Percentiles rank a stretch among this genome's conserved stretches.
These are phyloP conservation scores for Zea luxurians DNA, from an alignment of 176 grass and related monocot species.

Conservation along the genomic window DNA sequence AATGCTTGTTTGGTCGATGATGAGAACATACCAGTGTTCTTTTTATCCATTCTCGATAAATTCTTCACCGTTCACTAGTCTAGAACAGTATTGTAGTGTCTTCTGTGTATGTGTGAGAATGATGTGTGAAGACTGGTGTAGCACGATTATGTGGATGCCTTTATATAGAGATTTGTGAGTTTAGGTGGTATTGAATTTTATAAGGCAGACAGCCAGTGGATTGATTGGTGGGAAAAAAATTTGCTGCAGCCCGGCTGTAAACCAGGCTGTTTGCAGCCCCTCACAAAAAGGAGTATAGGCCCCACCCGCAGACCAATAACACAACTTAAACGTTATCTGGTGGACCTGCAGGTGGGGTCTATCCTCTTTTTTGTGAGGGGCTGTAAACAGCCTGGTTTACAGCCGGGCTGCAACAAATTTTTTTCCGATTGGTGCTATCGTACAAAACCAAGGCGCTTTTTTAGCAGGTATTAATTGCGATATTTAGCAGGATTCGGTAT, in stretches of 20 bases:
- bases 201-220: background rate
- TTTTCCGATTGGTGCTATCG: background rate
- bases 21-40: background rate
- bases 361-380: no score
- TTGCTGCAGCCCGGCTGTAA: background rate
- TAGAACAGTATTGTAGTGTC: background rate
- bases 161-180: conserved; percentile 19
- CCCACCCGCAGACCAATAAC: background rate
- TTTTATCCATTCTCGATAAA: background rate
- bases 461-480: background rate
- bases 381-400: no score
- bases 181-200: background rate
- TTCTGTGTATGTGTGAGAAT: background rate
- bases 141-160: background rate
- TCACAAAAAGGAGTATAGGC: background rate
- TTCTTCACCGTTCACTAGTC: background rate
- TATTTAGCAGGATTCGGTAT: background rate
- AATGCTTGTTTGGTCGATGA: background rate
- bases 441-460: conserved; percentile 15
- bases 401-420: no score
- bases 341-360: no score
- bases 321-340: no score
- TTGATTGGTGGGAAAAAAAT: background rate
- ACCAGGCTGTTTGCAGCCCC: background rate
- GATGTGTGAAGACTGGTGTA: background rate